Evolutionary conservation across 2,329 filamentous ascomycete genomes (phyloP).

Genomic region (Neoscytalidium dimidiatum): DNA sequence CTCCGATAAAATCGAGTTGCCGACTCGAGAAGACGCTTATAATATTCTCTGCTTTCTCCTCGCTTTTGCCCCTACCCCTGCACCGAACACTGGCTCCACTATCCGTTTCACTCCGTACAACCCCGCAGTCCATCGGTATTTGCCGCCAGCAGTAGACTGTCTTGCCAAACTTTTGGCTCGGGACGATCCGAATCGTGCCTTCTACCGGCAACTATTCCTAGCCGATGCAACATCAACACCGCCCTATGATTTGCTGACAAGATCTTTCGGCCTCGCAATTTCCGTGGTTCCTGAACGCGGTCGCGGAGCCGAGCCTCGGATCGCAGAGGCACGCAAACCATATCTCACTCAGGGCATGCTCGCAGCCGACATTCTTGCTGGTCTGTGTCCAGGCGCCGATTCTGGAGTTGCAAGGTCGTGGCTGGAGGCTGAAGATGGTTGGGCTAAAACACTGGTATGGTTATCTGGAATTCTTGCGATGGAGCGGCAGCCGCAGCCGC

Average conservation of each 20-base stretch:
- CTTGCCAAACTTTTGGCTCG: conserved; percentile 88
- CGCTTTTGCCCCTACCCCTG: conserved; percentile 81
- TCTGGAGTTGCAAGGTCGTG: conserved; percentile 72
- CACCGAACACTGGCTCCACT: conserved; percentile 56
- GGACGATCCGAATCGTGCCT: conserved; percentile 87
- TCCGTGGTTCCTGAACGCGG: conserved; percentile 78
- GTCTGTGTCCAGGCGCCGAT: conserved; percentile 71
- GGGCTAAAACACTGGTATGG: conserved; percentile 76
- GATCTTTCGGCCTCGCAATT: conserved; percentile 83
- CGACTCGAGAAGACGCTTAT: conserved; percentile 82
- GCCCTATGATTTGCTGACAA: conserved; percentile 79
- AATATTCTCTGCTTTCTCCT: conserved; percentile 87
- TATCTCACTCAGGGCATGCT: conserved; percentile 90
- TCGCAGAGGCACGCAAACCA: conserved; percentile 82
- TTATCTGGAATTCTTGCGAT: conserved; percentile 67
- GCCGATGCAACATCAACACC: conserved; percentile 66
- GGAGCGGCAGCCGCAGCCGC: conserved; percentile 24
- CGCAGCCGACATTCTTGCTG: conserved; percentile 83
- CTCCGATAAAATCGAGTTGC: conserved; percentile 75
- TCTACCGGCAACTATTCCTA: conserved; percentile 80
- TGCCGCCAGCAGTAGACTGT: conserved; percentile 85
- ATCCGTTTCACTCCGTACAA: conserved; percentile 82
- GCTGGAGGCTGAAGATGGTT: conserved; percentile 81
- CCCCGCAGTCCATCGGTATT: conserved; percentile 79
- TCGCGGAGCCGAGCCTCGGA: conserved; percentile 59